phyloP scores from a whole-genome alignment of 148 eudicot genomes.

The Amaranthus hypochondriacus region DNA sequence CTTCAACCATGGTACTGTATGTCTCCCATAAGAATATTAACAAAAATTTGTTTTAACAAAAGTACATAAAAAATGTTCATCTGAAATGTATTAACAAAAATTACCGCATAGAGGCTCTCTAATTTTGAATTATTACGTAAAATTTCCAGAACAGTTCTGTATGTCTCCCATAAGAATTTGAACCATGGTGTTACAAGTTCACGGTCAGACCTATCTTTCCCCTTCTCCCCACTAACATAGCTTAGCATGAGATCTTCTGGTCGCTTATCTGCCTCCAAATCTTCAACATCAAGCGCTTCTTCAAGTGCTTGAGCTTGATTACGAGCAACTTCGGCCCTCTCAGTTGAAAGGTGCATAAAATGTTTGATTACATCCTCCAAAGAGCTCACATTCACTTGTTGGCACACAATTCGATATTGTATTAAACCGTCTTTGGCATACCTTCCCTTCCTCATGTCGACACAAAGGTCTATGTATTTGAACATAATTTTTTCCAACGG shows the following conservation, averaged over 20 bases:
- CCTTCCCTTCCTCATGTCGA: slow-evolving; percentile 83
- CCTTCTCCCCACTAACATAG: slow-evolving; percentile 94
- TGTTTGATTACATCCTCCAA: slow-evolving; percentile 93
- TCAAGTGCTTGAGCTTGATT: slow-evolving; percentile 86
- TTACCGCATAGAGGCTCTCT: slow-evolving; percentile 79
- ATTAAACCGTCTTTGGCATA: slow-evolving; percentile 88
- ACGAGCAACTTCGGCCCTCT: slow-evolving; percentile 80
- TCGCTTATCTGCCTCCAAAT: slow-evolving; percentile 82
- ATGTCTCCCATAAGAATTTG: slow-evolving; percentile 92
- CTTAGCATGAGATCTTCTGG: slow-evolving; percentile 95
- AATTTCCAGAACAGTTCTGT: slow-evolving; percentile 79
- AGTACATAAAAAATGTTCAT: no score
- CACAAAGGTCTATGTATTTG: slow-evolving; percentile 82
- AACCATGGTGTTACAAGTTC: slow-evolving; percentile 98
- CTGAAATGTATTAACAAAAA: no score
- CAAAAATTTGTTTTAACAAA: no score
- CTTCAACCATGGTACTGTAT: no score
- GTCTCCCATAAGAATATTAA: no score
- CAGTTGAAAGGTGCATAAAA: slow-evolving; percentile 87
- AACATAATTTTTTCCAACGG: slow-evolving; percentile 77
- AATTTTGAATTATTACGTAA: slow-evolving; percentile 84
- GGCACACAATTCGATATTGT: slow-evolving; percentile 87
- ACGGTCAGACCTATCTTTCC: slow-evolving; percentile 89
- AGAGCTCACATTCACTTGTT: slow-evolving; percentile 86
- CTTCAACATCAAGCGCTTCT: slow-evolving; percentile 92